Evolutionary conservation across 2,329 filamentous ascomycete genomes (phyloP), one percentile per base, ranked within the genome.

Genomic region (Bipolaris gigantea): DNA sequence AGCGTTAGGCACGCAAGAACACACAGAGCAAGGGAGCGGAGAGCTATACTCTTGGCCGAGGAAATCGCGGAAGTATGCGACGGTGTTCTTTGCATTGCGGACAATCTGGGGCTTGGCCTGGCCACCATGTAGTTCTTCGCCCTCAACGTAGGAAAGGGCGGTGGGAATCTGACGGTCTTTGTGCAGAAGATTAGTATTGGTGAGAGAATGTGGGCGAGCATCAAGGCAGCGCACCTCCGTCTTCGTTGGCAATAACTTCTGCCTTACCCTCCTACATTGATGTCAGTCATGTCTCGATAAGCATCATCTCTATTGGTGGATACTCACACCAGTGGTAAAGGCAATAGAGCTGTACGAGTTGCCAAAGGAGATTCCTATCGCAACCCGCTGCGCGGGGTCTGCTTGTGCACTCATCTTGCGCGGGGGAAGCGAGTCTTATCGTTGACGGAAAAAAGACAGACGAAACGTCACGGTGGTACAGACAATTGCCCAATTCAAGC

Each of bases 331-430:
- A 59, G 88, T 85, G 42, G 92, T 96, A 75, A 87, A 92, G 68
- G 93, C 93, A 79, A 99, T 97, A 57, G 92, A 97, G 80, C 91
- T 95, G 86, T 96, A 96, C 59, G 92, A 92, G 82, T 97, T 99
- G 79, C 94, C 94, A 82, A 97, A 97, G 65, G 92, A 89, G 74
- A 99, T 92, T 75, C 94, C 94, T 78, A 99, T 97, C 74, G 89
- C 90, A 70, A 82, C 81, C 69, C 83, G 78, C 75, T 83, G 80
- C 67, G 71, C 75, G 72, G 74, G 75, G 66, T 70, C 75, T 71
- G 75, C 77, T 74, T 79, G 82, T 76, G 67, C 79, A 73, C 76
- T 82, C 80, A 80, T 85, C 27, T 52, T 56, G 48, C 50, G 50
- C 48, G 61, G 44, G 52, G 44, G 41, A 30, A 13, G 38, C 30